Base-by-base conservation (phyloP, 768 basidiomycete genomes). In the Filobasidium floriforme region DNA sequence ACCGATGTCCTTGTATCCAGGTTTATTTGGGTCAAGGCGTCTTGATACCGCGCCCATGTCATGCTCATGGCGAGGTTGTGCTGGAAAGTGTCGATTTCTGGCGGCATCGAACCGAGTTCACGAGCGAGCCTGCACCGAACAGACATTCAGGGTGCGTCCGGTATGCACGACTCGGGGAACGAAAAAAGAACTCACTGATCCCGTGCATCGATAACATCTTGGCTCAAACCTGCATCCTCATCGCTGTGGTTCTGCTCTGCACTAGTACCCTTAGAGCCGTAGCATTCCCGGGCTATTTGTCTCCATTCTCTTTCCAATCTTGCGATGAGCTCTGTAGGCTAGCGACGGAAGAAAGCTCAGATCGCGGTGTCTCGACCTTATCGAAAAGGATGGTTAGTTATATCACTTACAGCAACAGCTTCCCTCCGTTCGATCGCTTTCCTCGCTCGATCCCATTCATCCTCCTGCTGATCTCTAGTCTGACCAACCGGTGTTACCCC, bases 391-490 rank as follows among this genome's bases (percentile, higher is more conserved):
- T 49, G 14, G 46, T 12, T 14, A 49, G 46, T 12, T 14, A 41
- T 19, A 29, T 11, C 15, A 73, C 75, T 72, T 61, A 78, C 77
- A 19, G 72, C 75, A 66, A 73, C 51, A 26, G 73, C 68, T 57
- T 75, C 68, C 41, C 67, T 67, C 9, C 72, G 32, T 59, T 63
- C 67, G 11, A 75, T 71, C 43, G 59, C 66, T 59, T 70, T 44
- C 63, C 76, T 76, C 1, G 75, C 77, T 19, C 62, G 67, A 59
- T 75, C 77, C 77, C 77, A 78, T 51, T 78, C 77, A 52, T 73
- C 65, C 19, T 77, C 73, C 54, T 66, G 37, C 12, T 24, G n/a
- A 18, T 43, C 32, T 41, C 62, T 41, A 37, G 59, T 41, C 12
- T 37, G 40, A 14, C 14, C 54, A 10, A 37, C 60, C 18, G 29